Percentiles rank a stretch among this genome's conserved stretches.
Conservation (phyloP, 768 basidiomycete genomes). For the Hirschioporus abietinus region DNA sequence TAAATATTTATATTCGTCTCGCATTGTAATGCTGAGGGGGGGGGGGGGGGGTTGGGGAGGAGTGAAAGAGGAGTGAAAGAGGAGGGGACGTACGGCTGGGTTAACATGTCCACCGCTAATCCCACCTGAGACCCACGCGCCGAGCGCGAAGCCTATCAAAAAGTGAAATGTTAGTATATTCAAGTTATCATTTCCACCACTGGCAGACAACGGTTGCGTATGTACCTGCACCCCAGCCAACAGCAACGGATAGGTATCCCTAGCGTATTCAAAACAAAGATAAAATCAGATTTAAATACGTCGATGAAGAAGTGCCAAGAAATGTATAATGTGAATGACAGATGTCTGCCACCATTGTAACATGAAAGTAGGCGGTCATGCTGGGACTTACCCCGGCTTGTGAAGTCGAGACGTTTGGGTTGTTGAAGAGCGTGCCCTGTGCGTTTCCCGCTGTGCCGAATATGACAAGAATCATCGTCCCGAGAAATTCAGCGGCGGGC, state of each 20-base stretch:
- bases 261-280: neutral
- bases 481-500: slow-evolving; percentile 22
- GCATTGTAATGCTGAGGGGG: neutral
- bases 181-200: neutral
- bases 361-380: neutral
- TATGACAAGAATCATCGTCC: slow-evolving; percentile 21
- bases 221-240: slow-evolving; percentile 20
- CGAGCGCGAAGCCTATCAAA: slow-evolving; percentile 46
- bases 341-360: neutral
- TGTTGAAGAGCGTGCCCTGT: slow-evolving; percentile 17
- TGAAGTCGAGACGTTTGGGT: slow-evolving; percentile 16
- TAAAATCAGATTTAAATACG: no score
- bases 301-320: no score
- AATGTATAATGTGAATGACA: no score
- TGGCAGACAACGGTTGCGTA: neutral
- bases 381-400: slow-evolving; percentile 16
- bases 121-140: slow-evolving; percentile 61
- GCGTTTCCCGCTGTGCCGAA: slow-evolving; percentile 18
- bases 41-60: neutral
- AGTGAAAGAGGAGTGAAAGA: neutral
- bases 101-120: slow-evolving; percentile 65
- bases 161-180: neutral
- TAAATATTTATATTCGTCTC: neutral
- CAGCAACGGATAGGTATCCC: slow-evolving; percentile 13
- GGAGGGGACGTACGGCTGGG: slow-evolving; percentile 20